phyloP scores from a whole-genome alignment of 495 filamentous ascomycete genomes.

The Mytilinidion resinicola region DNA sequence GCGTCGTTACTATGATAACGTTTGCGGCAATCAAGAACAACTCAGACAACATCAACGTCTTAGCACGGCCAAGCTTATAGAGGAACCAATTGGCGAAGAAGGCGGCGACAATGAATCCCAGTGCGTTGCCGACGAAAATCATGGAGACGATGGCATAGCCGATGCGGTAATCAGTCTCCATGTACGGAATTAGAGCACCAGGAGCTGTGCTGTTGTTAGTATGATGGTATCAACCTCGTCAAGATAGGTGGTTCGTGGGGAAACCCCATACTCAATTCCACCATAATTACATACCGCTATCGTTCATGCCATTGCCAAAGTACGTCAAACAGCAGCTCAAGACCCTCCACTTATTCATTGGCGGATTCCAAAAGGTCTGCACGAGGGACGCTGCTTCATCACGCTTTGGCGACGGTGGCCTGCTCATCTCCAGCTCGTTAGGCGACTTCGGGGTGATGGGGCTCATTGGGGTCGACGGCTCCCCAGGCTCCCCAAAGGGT shows the following conservation, averaged over 20 bases:
- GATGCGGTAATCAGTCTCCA: constrained; percentile 64
- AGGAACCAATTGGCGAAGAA: constrained; percentile 55
- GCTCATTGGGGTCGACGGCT: constrained; percentile 2
- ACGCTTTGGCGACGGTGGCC: constrained; percentile 39
- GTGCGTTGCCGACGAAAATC: constrained; percentile 71
- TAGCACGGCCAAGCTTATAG: constrained; percentile 54
- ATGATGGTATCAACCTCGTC: constrained; percentile 47
- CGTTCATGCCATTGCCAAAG: constrained; percentile 42
- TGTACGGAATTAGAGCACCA: constrained; percentile 69
- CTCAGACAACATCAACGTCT: constrained; percentile 52
- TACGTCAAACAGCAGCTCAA: constrained; percentile 42
- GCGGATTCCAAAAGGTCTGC: constrained; percentile 48
- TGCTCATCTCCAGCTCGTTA: constrained; percentile 51
- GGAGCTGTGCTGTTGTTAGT: constrained; percentile 45
- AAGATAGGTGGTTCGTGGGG: constrained; percentile 29
- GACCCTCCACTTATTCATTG: constrained; percentile 44
- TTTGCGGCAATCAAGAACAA: constrained; percentile 48
- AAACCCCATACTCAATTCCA: neutral
- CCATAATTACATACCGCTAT: constrained; percentile 31
- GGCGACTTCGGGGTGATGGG: constrained; percentile 39
- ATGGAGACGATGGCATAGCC: constrained; percentile 69
- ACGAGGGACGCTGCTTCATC: constrained; percentile 39
- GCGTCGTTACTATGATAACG: constrained; percentile 56
- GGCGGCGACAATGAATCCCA: constrained; percentile 69
- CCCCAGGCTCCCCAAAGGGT: neutral